phyloP scores from a whole-genome alignment of 768 basidiomycete species.

The Leccinellum rugosiceps region DNA sequence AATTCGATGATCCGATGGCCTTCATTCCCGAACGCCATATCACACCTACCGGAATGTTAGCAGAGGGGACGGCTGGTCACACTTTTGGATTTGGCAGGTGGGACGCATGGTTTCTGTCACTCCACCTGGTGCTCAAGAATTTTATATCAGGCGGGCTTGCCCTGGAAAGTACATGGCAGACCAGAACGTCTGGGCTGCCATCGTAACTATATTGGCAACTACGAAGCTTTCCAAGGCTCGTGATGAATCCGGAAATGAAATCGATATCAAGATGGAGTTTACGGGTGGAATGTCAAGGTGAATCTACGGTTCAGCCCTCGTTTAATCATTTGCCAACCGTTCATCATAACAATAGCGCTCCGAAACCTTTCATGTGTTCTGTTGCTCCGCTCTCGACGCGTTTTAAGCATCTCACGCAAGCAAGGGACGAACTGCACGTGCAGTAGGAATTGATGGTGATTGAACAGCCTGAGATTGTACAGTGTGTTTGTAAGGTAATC shows the following conservation, averaged over 20 bases:
- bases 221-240: constrained; percentile 24
- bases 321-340: background rate
- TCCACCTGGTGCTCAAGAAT: background rate
- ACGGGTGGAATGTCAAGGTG: constrained; percentile 20
- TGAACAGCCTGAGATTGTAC: background rate
- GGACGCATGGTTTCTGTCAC: background rate
- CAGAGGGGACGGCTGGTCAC: background rate
- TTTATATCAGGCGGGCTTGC: constrained; percentile 26
- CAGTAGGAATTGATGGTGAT: background rate
- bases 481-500: background rate
- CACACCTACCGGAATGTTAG: constrained; percentile 10
- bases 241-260: constrained; percentile 29
- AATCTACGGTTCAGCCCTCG: background rate
- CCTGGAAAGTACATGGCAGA: constrained; percentile 35
- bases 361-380: constrained; percentile 24
- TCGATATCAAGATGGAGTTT: constrained; percentile 24
- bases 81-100: constrained; percentile 29
- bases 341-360: constrained; percentile 10
- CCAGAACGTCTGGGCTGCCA: constrained; percentile 30
- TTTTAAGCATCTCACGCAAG: constrained; percentile 11
- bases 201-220: constrained; percentile 31
- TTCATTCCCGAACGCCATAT: constrained; percentile 62
- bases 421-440: background rate
- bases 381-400: constrained; percentile 12
- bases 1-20: constrained; percentile 48